phyloP scores from a whole-genome alignment of 345 rosid genomes.

The Lepidium didymum region DNA sequence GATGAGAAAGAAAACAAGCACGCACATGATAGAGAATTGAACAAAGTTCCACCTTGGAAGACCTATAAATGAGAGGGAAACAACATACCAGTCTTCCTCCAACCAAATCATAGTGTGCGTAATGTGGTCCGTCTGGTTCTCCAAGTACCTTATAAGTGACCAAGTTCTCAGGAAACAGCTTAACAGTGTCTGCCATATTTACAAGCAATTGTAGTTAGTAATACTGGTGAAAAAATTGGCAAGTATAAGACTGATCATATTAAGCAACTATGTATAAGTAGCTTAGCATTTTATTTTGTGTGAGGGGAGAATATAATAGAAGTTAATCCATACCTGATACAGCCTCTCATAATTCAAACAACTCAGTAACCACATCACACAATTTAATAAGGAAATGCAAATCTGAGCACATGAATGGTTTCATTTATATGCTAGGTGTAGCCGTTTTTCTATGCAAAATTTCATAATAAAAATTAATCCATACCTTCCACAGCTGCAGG shows the following conservation, averaged over 20 bases:
- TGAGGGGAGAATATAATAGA: not conserved
- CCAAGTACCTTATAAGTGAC: constrained; percentile 60
- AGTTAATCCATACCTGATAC: not conserved
- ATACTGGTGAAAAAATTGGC: not conserved
- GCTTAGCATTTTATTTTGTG: not conserved
- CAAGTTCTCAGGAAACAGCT: constrained; percentile 53
- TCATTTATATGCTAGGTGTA: not conserved
- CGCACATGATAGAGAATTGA: not conserved
- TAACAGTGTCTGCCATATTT: constrained; percentile 58
- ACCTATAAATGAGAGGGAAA: not conserved
- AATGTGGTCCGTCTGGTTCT: constrained; percentile 54
- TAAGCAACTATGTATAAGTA: not conserved
- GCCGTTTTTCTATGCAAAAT: constrained; percentile 1
- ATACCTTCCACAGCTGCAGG: constrained; percentile 88
- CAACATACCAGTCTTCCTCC: constrained; percentile 49
- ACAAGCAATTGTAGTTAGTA: not conserved
- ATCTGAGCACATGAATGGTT: not conserved
- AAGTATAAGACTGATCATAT: not conserved
- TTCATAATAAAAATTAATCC: not conserved
- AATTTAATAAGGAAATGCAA: not conserved
- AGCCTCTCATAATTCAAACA: not conserved
- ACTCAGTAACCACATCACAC: not conserved
- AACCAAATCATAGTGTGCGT: constrained; percentile 33
- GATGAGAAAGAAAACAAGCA: constrained; percentile 5
- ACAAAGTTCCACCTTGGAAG: constrained; percentile 8